Conservation (phyloP, 202 grass and related monocot genomes). For the Tripidium arundinaceum region DNA sequence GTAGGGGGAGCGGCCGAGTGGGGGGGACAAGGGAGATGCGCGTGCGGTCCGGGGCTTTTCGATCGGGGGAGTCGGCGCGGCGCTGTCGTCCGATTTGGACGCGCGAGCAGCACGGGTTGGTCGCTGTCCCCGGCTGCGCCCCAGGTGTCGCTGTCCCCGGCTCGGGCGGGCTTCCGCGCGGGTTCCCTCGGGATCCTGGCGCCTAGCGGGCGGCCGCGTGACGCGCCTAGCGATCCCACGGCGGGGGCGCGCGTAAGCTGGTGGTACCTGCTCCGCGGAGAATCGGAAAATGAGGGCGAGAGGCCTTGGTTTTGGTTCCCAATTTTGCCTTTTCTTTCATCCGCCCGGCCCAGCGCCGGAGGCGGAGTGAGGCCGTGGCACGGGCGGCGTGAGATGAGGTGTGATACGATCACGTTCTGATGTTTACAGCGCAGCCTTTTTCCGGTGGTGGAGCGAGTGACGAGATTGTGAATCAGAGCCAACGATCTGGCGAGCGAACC, state of each 20-base stretch:
- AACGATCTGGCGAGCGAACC: not conserved
- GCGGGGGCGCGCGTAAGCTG: slow-evolving; percentile 17
- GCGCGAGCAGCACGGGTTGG: slow-evolving; percentile 17
- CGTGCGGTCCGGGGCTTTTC: slow-evolving; percentile 32
- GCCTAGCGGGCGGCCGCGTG: slow-evolving; percentile 33
- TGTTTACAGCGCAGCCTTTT: not conserved
- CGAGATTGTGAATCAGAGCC: not conserved
- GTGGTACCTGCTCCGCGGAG: not conserved
- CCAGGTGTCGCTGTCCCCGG: slow-evolving; percentile 21
- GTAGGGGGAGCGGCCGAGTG: not conserved
- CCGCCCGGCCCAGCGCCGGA: not conserved
- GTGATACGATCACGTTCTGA: not conserved
- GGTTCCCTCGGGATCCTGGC: slow-evolving; percentile 22
- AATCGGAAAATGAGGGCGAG: not conserved
- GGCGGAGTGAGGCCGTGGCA: slow-evolving; percentile 11
- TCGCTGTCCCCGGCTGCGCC: slow-evolving; percentile 14
- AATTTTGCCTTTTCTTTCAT: slow-evolving; percentile 14
- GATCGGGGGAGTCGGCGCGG: slow-evolving; percentile 16
- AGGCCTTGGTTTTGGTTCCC: not conserved
- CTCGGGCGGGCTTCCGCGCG: not conserved
- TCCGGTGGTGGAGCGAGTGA: not conserved
- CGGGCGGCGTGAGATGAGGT: not conserved
- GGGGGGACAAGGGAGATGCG: slow-evolving; percentile 21
- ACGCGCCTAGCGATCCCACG: slow-evolving; percentile 43
- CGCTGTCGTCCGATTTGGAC: slow-evolving; percentile 34